phyloP scores from a whole-genome alignment of 768 basidiomycete species.

The Calocera viscosa region DNA sequence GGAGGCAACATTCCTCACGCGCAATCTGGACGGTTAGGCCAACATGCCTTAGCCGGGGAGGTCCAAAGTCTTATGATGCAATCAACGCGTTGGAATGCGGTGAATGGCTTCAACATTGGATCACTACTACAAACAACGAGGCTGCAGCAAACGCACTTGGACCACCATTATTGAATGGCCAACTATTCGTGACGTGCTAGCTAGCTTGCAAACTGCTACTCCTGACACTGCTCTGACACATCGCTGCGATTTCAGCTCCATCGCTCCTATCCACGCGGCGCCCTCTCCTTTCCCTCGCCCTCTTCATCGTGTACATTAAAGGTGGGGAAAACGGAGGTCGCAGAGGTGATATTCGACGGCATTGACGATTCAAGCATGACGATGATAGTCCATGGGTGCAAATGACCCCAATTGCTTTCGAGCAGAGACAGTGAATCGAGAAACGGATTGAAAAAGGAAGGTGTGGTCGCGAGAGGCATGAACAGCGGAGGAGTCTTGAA shows the following conservation, averaged over 20 bases:
- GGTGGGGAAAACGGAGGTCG: conserved; percentile 1
- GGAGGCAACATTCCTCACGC: no score
- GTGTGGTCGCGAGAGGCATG: not conserved
- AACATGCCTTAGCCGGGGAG: no score
- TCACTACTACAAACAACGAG: no score
- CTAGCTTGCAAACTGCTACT: no score
- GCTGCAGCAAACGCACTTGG: no score
- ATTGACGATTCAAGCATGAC: not conserved
- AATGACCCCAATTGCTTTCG: not conserved
- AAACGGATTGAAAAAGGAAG: not conserved
- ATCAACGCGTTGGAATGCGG: no score
- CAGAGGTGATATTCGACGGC: not conserved
- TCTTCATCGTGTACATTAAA: not conserved
- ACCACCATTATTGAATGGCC: not conserved
- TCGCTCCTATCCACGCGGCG: not conserved
- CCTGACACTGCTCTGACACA: no score
- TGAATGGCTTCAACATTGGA: no score
- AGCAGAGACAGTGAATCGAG: not conserved
- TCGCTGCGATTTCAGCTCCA: not conserved
- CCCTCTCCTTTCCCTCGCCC: conserved; percentile 7
- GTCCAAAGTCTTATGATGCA: no score
- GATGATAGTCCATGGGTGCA: not conserved
- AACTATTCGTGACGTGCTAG: no score
- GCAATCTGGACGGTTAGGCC: no score
- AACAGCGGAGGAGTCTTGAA: not conserved